Base-by-base conservation (phyloP, 202 grass and related monocot species). In the Alloteropsis angusta region DNA sequence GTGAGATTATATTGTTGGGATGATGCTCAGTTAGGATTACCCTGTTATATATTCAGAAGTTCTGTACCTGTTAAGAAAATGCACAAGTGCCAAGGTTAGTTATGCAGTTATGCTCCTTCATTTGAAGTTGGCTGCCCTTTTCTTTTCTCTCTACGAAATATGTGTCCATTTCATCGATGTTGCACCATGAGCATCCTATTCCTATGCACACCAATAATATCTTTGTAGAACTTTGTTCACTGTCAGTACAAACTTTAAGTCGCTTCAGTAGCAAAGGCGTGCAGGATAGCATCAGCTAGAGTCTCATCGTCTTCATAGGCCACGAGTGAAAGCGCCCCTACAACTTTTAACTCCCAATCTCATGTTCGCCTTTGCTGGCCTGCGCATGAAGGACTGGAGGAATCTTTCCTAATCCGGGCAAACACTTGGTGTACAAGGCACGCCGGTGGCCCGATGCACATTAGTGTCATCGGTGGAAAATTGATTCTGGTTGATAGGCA, bases 1-100 rank as follows among this genome's bases (percentile, higher is more conserved):
- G 5, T 7, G 25, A n/a, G n/a, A n/a, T 50, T 65, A 44, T 14
- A 32, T 44, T 62, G 22, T 11, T 41, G 2, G 43, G 66, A 47
- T 73, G 46, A 8, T 77, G 38, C 67, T 71, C 80, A 59, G 58
- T 61, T 60, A 52, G 49, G 59, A 35, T 86, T 23, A 68, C 50
- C 15, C 21, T 74, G 69, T 56, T 50, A n/a, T n/a, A n/a, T n/a
- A 75, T 75, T 80, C 15, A 49, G 19, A 43, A 14, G 22, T 69
- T 15, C 32, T 30, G 25, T 25, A 11, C 28, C 7, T 43, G 30
- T 55, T 37, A 5, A 72, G 71, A 73, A 17, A 72, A 26, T 53
- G 38, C 56, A 30, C 26, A 65, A 22, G 22, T 74, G 41, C 14
- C 3, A 78, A 35, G 26, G 36, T 46, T 52, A 15, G 4, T 37